phyloP scores from a whole-genome alignment of 75 land plant species.

The Gnetum montanum region DNA sequence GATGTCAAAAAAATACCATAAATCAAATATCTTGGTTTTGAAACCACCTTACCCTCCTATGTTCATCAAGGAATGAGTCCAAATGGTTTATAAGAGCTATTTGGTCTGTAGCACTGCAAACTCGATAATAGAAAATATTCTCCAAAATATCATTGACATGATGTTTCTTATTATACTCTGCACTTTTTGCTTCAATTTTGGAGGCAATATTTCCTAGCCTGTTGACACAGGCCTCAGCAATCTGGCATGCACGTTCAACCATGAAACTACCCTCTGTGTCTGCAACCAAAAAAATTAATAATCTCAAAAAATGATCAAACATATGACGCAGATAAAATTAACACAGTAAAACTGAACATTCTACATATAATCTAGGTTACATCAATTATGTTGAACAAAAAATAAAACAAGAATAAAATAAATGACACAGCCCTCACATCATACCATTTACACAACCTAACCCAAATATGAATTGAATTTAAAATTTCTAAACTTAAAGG shows the following conservation, averaged over 20 bases:
- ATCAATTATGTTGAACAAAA: too few relatives aligned
- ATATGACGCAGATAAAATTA: too few relatives aligned
- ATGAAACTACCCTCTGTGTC: conserved; percentile 99
- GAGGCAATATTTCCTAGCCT: conserved; percentile 3
- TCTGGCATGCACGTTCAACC: conserved; percentile 83
- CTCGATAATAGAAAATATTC: conserved; percentile 79
- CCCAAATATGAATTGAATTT: too few relatives aligned
- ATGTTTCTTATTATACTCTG: conserved; percentile 11
- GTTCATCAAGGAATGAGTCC: conserved; percentile 68
- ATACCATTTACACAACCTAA: too few relatives aligned
- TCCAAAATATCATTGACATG: conserved; percentile 41
- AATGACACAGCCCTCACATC: too few relatives aligned
- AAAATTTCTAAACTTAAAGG: too few relatives aligned
- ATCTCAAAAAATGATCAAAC: too few relatives aligned
- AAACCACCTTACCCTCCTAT: conserved; percentile 76
- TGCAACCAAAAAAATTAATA: conserved; percentile 10
- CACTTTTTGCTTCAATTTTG: conserved; percentile 16
- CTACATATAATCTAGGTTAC: too few relatives aligned
- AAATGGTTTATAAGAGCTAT: conserved; percentile 65
- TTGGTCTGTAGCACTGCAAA: conserved; percentile 77
- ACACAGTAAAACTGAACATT: too few relatives aligned
- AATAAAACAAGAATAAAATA: too few relatives aligned
- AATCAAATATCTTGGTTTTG: too few relatives aligned
- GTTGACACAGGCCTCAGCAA: conserved; percentile 57
- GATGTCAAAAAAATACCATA: too few relatives aligned